These are phyloP conservation scores for Aurinia saxatilis DNA, from an alignment of 345 rosid species.

Conservation along the genomic window DNA sequence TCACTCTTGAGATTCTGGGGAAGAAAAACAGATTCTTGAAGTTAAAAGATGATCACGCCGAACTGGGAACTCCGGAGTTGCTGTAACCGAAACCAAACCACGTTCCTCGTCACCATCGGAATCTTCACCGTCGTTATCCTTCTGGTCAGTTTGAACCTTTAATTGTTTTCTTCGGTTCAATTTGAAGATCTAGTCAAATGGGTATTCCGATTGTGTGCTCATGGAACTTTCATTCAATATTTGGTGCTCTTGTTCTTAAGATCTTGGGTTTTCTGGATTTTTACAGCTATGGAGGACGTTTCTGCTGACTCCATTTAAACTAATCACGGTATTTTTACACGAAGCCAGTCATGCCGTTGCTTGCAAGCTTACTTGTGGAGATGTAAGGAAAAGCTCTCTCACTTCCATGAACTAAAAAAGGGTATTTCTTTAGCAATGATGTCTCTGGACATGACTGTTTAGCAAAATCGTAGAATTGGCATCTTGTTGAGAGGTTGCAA, in stretches of 20 bases:
- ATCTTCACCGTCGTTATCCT: constrained; percentile 84
- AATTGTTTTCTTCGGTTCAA: neutral
- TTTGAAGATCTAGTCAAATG: constrained; percentile 9
- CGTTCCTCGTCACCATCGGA: constrained; percentile 57
- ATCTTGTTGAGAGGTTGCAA: neutral
- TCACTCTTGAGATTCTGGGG: constrained; percentile 14
- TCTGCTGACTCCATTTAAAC: constrained; percentile 84
- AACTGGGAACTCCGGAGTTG: constrained; percentile 87
- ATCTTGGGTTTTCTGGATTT: neutral
- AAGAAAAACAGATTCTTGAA: neutral
- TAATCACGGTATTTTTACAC: constrained; percentile 87
- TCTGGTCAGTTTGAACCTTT: constrained; percentile 40
- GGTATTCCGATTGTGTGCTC: constrained; percentile 6
- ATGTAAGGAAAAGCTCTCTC: constrained; percentile 47
- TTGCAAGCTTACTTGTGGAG: constrained; percentile 95
- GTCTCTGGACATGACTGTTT: neutral
- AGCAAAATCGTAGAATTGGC: neutral
- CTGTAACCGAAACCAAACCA: constrained; percentile 63
- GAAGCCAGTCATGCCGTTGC: constrained; percentile 99
- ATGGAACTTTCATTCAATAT: too few species aligned
- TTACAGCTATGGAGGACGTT: constrained; percentile 89
- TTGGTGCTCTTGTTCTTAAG: neutral
- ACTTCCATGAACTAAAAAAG: neutral
- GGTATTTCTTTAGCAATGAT: neutral
- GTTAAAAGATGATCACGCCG: constrained; percentile 29